phyloP scores from a whole-genome alignment of 1,284 basidiomycete genomes.

The Inonotus hispidus region DNA sequence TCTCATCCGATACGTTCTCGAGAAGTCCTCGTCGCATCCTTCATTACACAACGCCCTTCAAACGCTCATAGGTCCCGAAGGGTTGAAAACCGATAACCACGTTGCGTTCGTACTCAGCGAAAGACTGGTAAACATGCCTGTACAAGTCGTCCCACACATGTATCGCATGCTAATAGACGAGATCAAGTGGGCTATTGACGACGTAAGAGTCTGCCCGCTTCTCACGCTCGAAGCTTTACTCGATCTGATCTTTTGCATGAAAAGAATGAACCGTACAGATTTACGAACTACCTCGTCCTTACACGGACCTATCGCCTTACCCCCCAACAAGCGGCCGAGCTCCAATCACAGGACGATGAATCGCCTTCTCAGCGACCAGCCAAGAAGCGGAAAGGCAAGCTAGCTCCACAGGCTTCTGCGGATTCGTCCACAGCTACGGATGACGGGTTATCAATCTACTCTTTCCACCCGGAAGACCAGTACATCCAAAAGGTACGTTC shows the following conservation, averaged over 20 bases:
- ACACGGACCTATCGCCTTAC: slow-evolving; percentile 70
- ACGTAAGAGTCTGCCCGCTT: slow-evolving; percentile 37
- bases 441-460: slow-evolving; percentile 34
- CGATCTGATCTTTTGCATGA: neutral
- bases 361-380: slow-evolving; percentile 25
- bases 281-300: slow-evolving; percentile 68
- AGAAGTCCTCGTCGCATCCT: slow-evolving; percentile 42
- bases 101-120: slow-evolving; percentile 83
- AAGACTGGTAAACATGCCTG: slow-evolving; percentile 88
- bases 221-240: neutral
- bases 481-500: slow-evolving; percentile 57
- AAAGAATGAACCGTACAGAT: slow-evolving; percentile 64
- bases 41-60: slow-evolving; percentile 49
- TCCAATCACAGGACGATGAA: slow-evolving; percentile 22
- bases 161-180: slow-evolving; percentile 84
- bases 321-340: slow-evolving; percentile 50
- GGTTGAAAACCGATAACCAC: slow-evolving; percentile 36
- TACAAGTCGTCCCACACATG: slow-evolving; percentile 85
- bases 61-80: slow-evolving; percentile 41
- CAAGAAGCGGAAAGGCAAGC: slow-evolving; percentile 35
- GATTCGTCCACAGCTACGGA: slow-evolving; percentile 28
- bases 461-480: slow-evolving; percentile 87
- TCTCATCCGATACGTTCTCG: slow-evolving; percentile 63
- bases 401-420: slow-evolving; percentile 24
- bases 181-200: slow-evolving; percentile 60